phyloP scores from a whole-genome alignment of 2,329 filamentous ascomycete genomes.

The Lecanosticta acicola region DNA sequence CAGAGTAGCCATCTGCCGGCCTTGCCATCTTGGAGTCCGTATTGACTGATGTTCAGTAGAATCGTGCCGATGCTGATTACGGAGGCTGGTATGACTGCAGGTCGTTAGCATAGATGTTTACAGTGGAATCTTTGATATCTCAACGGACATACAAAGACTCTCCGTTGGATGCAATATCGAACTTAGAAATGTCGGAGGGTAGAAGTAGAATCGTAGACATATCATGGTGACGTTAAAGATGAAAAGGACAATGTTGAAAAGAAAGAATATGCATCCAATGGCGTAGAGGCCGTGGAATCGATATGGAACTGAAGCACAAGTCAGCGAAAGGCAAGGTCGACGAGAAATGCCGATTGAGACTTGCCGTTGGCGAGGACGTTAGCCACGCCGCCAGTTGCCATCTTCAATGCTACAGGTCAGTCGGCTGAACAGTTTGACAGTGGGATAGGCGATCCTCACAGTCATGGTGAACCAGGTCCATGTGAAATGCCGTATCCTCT shows the following conservation, averaged over 20 bases:
- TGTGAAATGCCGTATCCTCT: slow-evolving; percentile 57
- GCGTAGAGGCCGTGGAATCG: slow-evolving; percentile 42
- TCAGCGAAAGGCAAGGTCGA: too few species aligned
- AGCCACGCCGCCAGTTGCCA: slow-evolving; percentile 48
- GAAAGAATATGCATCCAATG: slow-evolving; percentile 46
- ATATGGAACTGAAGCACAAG: slow-evolving; percentile 34
- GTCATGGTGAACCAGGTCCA: slow-evolving; percentile 77
- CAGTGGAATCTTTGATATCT: too few species aligned
- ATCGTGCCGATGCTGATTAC: slow-evolving; percentile 60
- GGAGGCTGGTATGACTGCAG: slow-evolving; percentile 64
- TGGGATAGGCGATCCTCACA: slow-evolving; percentile 11
- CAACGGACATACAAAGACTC: slow-evolving; percentile 41
- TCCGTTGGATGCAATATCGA: slow-evolving; percentile 74
- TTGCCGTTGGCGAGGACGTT: slow-evolving; percentile 53
- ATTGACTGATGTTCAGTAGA: slow-evolving; percentile 66
- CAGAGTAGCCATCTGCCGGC: slow-evolving; percentile 52
- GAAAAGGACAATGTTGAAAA: slow-evolving; percentile 54
- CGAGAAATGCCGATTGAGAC: too few species aligned
- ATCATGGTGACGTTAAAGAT: slow-evolving; percentile 66
- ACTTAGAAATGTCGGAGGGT: slow-evolving; percentile 63
- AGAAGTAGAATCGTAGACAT: slow-evolving; percentile 61
- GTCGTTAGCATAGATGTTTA: neutral
- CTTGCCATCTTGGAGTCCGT: slow-evolving; percentile 49
- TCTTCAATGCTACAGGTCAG: slow-evolving; percentile 49
- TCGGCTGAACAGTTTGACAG: neutral